Evolutionary conservation across 352 stramenopile species (phyloP), one percentile per base, ranked within the genome.

Genomic region (Phytophthora citrophthora): DNA sequence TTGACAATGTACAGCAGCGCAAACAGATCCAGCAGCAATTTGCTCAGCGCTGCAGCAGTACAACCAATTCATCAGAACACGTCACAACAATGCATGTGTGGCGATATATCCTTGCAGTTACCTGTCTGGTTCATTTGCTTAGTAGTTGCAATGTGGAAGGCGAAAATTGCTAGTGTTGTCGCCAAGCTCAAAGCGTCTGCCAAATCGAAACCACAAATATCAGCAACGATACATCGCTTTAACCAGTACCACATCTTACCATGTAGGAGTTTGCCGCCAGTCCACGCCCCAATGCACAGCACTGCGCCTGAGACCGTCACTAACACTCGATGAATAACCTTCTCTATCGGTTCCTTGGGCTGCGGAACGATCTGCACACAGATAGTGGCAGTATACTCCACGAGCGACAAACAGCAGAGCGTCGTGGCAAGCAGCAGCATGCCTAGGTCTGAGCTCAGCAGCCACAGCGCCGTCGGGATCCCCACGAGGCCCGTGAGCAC

Each of bases 321-420:
- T 23, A 87, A 34, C 55, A 70, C 6, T 11, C 49, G 60, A 43
- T 79, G 78, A 43, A 38, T 24, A 11, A 58, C 23, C 39, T 62
- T 63, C 40, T 59, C 45, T 5, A 29, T 23, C 20, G 43, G 13
- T 10, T 16, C 10, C 27, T 68, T 74, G 18, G 46, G 16, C 49
- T 64, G 69, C 34, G 68, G 59, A 10, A 79, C 68, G 50, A 89
- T 79, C 40, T 61, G 66, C 8, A 66, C 61, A 51, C 76, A 82
- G 41, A 93, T 76, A 32, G 70, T 86, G 53, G 60, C 41, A 4
- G 61, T 70, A 54, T 88, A 93, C 66, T 93, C 84, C 45, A 84
- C 49, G 18, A 91, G 60, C 41, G 72, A 87, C 41, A 88, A 66
- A 11, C 55, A 68, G 52, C 81, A 89, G 39, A 93, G 58, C 24